Percentiles rank a stretch among this genome's conserved stretches.
Conservation (phyloP, 345 rosid genomes). For the Linum trigynum region DNA sequence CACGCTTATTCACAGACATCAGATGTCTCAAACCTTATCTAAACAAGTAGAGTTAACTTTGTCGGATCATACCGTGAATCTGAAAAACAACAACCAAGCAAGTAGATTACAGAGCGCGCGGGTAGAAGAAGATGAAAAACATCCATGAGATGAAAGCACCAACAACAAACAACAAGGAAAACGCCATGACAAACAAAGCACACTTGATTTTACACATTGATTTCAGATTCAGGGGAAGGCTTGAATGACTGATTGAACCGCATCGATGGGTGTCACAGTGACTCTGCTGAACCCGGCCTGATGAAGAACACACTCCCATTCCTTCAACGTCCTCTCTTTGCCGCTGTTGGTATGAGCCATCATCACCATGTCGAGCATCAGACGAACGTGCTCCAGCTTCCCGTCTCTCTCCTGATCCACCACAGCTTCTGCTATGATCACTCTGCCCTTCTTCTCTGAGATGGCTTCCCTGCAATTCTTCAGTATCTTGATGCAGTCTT, state of each 20-base stretch:
- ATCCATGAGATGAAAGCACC: no score
- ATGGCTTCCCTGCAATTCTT: constrained; percentile 60
- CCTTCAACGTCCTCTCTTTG: constrained; percentile 53
- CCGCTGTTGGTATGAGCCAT: constrained; percentile 58
- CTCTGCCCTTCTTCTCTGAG: constrained; percentile 36
- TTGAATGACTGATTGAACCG: constrained; percentile 39
- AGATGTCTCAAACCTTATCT: no score
- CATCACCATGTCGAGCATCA: constrained; percentile 67
- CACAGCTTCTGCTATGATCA: constrained; percentile 48
- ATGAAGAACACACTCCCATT: constrained; percentile 50
- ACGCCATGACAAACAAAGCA: no score
- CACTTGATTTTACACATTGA: no score
- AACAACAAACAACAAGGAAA: no score
- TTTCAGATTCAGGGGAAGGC: constrained; percentile 30
- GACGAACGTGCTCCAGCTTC: constrained; percentile 29
- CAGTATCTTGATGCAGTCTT: constrained; percentile 50
- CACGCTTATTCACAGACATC: no score
- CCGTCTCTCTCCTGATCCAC: constrained; percentile 27
- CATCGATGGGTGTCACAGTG: constrained; percentile 29
- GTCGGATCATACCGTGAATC: no score
- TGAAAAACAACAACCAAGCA: no score
- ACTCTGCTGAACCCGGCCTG: constrained; percentile 47
- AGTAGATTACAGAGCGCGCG: no score
- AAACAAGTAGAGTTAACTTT: no score
- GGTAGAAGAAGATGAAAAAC: no score